phyloP scores from a whole-genome alignment of 1,284 basidiomycete genomes.

The Rhodotorula sp. region DNA sequence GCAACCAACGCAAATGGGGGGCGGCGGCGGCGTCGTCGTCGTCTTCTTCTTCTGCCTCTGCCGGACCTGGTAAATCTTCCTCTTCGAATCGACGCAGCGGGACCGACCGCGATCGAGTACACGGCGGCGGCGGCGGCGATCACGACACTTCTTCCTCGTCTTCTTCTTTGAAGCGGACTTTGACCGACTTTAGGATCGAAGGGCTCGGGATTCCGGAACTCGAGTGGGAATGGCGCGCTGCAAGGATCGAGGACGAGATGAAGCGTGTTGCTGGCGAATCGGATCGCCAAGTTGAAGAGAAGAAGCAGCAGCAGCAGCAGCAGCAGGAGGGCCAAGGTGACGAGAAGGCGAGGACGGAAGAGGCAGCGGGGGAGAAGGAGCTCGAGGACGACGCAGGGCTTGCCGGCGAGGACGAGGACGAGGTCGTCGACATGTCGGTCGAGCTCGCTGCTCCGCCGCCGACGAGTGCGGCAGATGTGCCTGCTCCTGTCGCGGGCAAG shows the following conservation, averaged over 20 bases:
- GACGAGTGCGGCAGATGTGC: neutral
- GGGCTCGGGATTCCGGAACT: conserved; percentile 67
- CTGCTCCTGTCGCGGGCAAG: conserved; percentile 2
- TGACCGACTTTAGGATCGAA: conserved; percentile 94
- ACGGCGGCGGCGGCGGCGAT: too few relatives aligned
- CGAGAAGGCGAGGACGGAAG: neutral
- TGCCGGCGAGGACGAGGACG: neutral
- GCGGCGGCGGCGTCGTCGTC: too few relatives aligned
- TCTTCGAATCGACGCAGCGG: neutral
- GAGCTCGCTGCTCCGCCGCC: conserved; percentile 6
- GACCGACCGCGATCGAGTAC: conserved; percentile 12
- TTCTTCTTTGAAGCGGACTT: conserved; percentile 57
- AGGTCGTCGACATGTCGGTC: conserved; percentile 32
- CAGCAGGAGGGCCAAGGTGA: neutral
- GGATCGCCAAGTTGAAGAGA: conserved; percentile 26
- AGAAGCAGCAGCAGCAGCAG: conserved; percentile 5
- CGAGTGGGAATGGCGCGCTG: conserved; percentile 52
- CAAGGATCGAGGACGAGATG: conserved; percentile 57
- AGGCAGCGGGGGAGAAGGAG: neutral
- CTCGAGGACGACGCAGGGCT: neutral
- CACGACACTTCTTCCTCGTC: conserved; percentile 47
- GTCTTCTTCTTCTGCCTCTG: too few relatives aligned
- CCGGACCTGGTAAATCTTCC: neutral
- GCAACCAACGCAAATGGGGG: conserved; percentile 37
- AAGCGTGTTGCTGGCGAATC: conserved; percentile 19